phyloP scores from a whole-genome alignment of 148 eudicot genomes.

The Cornus controversa region DNA sequence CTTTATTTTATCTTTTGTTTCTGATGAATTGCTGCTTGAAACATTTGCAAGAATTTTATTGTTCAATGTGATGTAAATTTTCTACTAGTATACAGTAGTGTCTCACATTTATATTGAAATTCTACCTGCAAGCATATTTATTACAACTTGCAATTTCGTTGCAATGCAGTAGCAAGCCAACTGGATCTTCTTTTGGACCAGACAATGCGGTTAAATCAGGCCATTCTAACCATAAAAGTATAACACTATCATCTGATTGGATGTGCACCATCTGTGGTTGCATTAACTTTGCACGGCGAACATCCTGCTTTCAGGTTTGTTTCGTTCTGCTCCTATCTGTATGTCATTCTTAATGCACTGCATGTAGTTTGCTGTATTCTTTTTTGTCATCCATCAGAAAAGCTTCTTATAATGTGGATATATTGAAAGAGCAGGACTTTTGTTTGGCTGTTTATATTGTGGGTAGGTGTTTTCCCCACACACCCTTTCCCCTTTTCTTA shows the following conservation, averaged over 20 bases:
- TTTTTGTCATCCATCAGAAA: background rate
- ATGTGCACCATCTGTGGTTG: slow-evolving; percentile 94
- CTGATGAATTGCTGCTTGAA: background rate
- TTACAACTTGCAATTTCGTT: slow-evolving; percentile 27
- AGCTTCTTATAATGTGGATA: background rate
- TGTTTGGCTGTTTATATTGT: background rate
- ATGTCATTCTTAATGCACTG: background rate
- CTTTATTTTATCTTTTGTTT: no score
- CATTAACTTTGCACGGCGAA: slow-evolving; percentile 91
- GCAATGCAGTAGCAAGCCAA: slow-evolving; percentile 89
- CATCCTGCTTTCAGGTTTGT: slow-evolving; percentile 92
- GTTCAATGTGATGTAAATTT: background rate
- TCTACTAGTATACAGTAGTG: no score
- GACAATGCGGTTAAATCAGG: slow-evolving; percentile 62
- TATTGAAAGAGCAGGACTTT: no score
- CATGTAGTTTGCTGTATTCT: background rate
- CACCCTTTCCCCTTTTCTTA: background rate
- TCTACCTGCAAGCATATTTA: background rate
- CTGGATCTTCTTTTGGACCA: slow-evolving; percentile 55
- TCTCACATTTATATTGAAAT: no score
- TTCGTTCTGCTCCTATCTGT: background rate
- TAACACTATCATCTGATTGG: slow-evolving; percentile 80
- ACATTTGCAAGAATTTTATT: background rate
- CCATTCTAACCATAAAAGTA: slow-evolving; percentile 56
- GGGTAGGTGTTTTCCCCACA: background rate